phyloP scores from a whole-genome alignment of 495 filamentous ascomycete genomes.

The Aspergillus homomorphus region DNA sequence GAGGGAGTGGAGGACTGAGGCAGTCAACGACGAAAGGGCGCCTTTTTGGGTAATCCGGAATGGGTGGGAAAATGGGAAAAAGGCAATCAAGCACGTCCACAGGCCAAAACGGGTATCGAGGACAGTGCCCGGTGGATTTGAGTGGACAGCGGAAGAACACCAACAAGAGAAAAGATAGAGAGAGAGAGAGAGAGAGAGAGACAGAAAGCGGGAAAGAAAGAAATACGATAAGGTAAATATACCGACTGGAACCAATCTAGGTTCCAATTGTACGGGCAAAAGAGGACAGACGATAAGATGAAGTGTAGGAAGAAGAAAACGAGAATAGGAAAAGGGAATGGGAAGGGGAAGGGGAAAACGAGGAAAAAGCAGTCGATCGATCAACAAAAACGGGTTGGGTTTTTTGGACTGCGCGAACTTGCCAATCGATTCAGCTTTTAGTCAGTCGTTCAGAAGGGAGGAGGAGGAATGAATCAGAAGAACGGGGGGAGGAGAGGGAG shows the following conservation, averaged over 20 bases:
- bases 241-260: constrained; percentile 10
- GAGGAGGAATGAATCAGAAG: constrained; percentile 7
- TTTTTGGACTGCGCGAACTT: constrained; percentile 1
- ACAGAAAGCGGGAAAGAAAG: constrained; percentile 19
- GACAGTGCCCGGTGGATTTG: too few relatives aligned
- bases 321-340: constrained; percentile 17
- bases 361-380: constrained; percentile 4
- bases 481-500: background rate
- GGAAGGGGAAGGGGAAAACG: constrained; percentile 1
- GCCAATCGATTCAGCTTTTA: background rate
- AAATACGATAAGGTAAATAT: too few relatives aligned
- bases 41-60: constrained; percentile 16
- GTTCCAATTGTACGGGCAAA: constrained; percentile 9
- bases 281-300: constrained; percentile 14
- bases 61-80: constrained; percentile 22
- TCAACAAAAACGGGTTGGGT: constrained; percentile 7
- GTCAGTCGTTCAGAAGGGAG: background rate
- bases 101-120: constrained; percentile 22
- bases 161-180: constrained; percentile 8
- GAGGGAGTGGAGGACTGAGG: background rate
- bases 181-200: background rate
- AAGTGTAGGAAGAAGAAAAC: constrained; percentile 6
- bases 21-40: constrained; percentile 10
- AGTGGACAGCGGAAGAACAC: constrained; percentile 14
- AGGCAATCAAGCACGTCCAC: constrained; percentile 17